These are phyloP conservation scores for Fusarium sp. DNA, from an alignment of 2,329 filamentous ascomycete species.

Conservation along the genomic window DNA sequence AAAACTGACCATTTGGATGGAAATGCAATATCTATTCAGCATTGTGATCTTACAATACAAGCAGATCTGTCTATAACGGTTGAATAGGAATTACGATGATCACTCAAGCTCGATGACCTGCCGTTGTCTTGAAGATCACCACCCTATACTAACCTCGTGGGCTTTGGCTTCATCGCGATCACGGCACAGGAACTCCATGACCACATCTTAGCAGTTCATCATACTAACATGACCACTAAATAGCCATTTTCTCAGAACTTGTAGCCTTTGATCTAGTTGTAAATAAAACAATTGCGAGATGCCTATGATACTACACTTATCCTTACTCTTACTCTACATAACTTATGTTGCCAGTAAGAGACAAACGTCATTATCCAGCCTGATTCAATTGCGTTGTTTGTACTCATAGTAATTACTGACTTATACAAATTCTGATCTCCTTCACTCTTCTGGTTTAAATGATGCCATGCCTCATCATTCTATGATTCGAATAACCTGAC, in stretches of 20 bases:
- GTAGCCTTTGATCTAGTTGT: background rate
- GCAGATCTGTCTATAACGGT: background rate
- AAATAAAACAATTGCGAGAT: background rate
- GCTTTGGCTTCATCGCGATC: background rate
- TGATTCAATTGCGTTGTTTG: background rate
- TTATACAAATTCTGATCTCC: background rate
- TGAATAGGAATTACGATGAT: background rate
- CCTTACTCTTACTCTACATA: background rate
- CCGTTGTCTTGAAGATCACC: background rate
- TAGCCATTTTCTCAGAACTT: background rate
- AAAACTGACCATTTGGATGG: too few species aligned
- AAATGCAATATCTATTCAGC: background rate
- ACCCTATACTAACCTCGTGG: background rate
- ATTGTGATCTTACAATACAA: rapidly evolving
- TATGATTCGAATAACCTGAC: background rate
- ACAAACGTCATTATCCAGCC: background rate
- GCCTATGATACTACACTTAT: background rate
- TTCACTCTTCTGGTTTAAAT: background rate
- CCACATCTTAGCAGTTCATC: background rate
- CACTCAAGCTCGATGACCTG: background rate
- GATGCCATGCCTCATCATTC: background rate
- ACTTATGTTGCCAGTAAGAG: background rate
- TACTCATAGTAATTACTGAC: background rate
- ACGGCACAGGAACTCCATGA: background rate
- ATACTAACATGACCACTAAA: background rate